Evolutionary conservation across 1,284 basidiomycete species (phyloP).

Genomic region (Sporisorium exsertum): DNA sequence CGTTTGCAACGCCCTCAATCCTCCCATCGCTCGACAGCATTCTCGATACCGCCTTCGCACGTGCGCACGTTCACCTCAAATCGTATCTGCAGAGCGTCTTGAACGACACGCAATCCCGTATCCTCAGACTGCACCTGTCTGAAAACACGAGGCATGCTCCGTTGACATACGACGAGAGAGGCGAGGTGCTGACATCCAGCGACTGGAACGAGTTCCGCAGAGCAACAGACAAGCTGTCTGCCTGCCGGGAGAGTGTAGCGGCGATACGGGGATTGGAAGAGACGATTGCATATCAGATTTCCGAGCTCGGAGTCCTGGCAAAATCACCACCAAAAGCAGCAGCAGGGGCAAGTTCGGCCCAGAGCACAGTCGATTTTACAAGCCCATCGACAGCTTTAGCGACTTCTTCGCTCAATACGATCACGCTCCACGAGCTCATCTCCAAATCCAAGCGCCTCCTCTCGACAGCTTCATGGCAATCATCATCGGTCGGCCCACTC

Average conservation of each 20-base stretch:
- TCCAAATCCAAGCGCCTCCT: conserved; percentile 25
- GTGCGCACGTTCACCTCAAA: conserved; percentile 1
- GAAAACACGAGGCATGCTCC: conserved; percentile 18
- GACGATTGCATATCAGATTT: conserved; percentile 35
- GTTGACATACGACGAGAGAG: conserved; percentile 36
- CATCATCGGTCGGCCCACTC: conserved; percentile 6
- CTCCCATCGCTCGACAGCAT: conserved; percentile 27
- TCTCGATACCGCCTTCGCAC: conserved; percentile 11
- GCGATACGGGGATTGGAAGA: conserved; percentile 23
- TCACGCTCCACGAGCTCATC: conserved; percentile 21
- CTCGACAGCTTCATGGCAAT: conserved; percentile 19
- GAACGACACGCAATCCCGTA: conserved; percentile 10
- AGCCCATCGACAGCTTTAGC: conserved; percentile 20
- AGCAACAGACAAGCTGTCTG: conserved; percentile 27
- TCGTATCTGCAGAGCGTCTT: conserved; percentile 16
- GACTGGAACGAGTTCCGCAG: conserved; percentile 50
- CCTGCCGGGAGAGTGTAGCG: conserved; percentile 30
- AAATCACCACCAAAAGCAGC: conserved; percentile 3
- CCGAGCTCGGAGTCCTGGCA: conserved; percentile 24
- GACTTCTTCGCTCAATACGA: conserved; percentile 37
- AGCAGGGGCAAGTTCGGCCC: not conserved
- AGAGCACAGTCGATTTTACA: conserved; percentile 17
- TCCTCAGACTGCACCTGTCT: conserved; percentile 23
- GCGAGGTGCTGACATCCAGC: conserved; percentile 24
- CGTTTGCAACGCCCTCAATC: conserved; percentile 29